phyloP scores from a whole-genome alignment of 768 basidiomycete genomes.

The Phaeolepiota aurea region DNA sequence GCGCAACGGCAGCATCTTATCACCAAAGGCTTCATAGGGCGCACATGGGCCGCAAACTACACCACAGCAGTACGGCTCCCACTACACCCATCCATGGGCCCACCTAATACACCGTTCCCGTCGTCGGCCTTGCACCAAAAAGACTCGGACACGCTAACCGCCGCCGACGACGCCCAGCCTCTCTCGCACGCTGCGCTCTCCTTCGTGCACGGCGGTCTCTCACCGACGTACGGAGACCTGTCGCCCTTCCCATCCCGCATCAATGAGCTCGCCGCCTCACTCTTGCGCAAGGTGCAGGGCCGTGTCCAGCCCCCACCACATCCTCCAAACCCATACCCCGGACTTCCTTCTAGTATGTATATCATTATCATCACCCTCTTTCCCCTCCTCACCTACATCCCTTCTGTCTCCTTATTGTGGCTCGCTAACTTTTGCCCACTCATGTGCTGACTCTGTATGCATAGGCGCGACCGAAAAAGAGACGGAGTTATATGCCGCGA shows the following conservation, averaged over 20 bases:
- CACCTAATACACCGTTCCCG: conserved; percentile 56
- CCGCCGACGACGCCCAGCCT: conserved; percentile 22
- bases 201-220: conserved; percentile 90
- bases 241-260: conserved; percentile 80
- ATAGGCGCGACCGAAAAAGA: conserved; percentile 57
- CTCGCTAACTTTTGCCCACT: too few species aligned
- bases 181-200: conserved; percentile 78
- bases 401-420: too few species aligned
- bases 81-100: conserved; percentile 61
- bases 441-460: conserved; percentile 16
- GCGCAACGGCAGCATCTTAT: conserved; percentile 66
- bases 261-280: conserved; percentile 62
- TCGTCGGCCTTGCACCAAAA: conserved; percentile 17
- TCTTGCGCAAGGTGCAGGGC: conserved; percentile 64
- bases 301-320: conserved; percentile 67
- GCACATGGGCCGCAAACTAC: conserved; percentile 82
- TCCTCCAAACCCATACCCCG: conserved; percentile 70
- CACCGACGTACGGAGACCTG: conserved; percentile 66
- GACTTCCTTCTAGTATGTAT: conserved; percentile 46
- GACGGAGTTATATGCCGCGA: conserved; percentile 55
- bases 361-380: not conserved
- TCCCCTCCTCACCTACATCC: not conserved
- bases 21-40: conserved; percentile 68
- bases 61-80: conserved; percentile 76
- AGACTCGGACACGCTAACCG: conserved; percentile 9